Evolutionary conservation across 768 basidiomycete species (phyloP).

Genomic region (Gyrodon lividus): DNA sequence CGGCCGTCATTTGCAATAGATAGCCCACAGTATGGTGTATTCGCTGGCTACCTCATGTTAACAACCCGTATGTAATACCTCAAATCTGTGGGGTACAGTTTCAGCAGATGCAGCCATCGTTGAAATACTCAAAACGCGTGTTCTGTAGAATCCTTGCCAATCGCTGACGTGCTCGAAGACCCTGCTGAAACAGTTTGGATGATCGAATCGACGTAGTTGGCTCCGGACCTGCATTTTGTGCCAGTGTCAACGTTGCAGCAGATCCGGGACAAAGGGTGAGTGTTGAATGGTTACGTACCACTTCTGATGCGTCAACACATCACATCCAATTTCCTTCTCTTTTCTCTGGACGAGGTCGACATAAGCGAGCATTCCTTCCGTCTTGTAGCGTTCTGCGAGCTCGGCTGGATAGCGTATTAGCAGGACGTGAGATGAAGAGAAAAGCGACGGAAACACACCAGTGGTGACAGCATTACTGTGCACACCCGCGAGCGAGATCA

Average conservation of each 20-base stretch:
- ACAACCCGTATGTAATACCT: too few species aligned
- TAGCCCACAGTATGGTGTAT: too few species aligned
- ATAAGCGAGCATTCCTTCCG: constrained; percentile 91
- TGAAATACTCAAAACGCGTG: constrained; percentile 58
- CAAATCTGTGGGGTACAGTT: neutral
- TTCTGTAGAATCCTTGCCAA: constrained; percentile 89
- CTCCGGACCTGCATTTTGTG: constrained; percentile 66
- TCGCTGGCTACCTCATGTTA: too few species aligned
- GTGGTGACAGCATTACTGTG: constrained; percentile 81
- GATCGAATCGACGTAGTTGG: constrained; percentile 87
- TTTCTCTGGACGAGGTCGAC: constrained; percentile 85
- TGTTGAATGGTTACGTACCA: constrained; percentile 49
- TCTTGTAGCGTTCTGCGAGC: constrained; percentile 75
- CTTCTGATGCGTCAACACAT: constrained; percentile 93
- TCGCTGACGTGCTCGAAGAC: constrained; percentile 81
- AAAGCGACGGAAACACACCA: constrained; percentile 42
- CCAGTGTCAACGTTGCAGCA: neutral
- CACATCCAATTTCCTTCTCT: constrained; percentile 85
- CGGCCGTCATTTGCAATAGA: too few species aligned
- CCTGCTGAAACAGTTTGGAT: constrained; percentile 82
- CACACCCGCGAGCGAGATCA: constrained; percentile 88
- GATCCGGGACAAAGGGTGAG: neutral
- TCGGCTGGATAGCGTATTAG: constrained; percentile 50
- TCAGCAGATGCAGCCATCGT: neutral
- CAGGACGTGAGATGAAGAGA: neutral